Evolutionary conservation across 202 grass and related monocot genomes (phyloP), one percentile per base, ranked within the genome.

Genomic region (Zoysia matrella): DNA sequence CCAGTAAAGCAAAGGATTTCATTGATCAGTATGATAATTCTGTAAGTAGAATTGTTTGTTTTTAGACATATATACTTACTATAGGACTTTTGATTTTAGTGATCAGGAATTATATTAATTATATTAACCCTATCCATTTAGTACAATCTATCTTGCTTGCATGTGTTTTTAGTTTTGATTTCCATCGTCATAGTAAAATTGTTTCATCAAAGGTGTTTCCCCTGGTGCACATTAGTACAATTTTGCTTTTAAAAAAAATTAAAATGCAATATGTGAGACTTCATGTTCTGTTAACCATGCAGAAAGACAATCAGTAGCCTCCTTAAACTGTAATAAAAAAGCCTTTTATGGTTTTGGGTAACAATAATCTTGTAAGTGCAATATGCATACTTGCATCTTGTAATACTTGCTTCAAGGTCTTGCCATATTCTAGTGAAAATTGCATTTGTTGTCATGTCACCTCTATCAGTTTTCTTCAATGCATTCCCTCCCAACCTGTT

Each of bases 1-100:
- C 69, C 62, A 92, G 60, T 88, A 76, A 66, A 77, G 79, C 91
- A 60, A 97, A 94, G 84, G 81, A 76, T 7, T 84, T 91, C 84
- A 83, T 91, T 75, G 86, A 89, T 87, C 88, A 94, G 54, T 86
- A 18, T 77, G 76, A 84, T 80, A 61, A 49, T 81, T 63, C 69
- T 86, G 92, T 94, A 88, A 93, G 95, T 88, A 74, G 18, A 22
- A 74, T 50, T 36, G 36, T 76, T 83, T 57, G 16, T 79, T 82
- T 88, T 88, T 7, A 11, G 30, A 11, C 30, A 11, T 63, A 63
- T 63, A 11, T 63, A 53, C 72, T 50, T 75, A 50, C 22, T 47
- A 58, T 49, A 60, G 15, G 9, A 49, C n/a, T 73, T 83, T 42
- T 58, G 45, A 75, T 12, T 48, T 13, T 48, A 43, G 16, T 4